phyloP scores from a whole-genome alignment of 1,284 basidiomycete species.

The Sphagnurus paluster region DNA sequence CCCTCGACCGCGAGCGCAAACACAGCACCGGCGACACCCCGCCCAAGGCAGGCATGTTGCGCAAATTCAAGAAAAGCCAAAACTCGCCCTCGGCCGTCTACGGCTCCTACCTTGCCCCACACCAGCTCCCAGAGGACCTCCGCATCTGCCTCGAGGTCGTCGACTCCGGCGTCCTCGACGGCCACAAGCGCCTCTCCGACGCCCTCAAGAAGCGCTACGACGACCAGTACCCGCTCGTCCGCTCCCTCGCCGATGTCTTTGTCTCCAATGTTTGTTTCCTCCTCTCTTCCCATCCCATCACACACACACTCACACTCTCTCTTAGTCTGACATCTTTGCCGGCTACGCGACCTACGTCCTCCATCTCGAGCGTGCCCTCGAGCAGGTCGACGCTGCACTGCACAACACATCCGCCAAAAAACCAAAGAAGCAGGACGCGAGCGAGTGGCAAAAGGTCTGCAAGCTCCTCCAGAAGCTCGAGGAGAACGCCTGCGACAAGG shows the following conservation, averaged over 20 bases:
- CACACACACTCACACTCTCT: conserved; percentile 14
- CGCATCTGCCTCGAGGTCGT: conserved; percentile 84
- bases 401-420: conserved; percentile 68
- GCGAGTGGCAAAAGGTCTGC: conserved; percentile 76
- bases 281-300: conserved; percentile 12
- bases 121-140: conserved; percentile 83
- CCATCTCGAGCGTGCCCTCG: conserved; percentile 86
- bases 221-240: conserved; percentile 89
- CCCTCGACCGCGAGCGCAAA: conserved; percentile 48
- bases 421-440: conserved; percentile 76
- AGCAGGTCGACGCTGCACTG: conserved; percentile 82
- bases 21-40: conserved; percentile 40
- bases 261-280: conserved; percentile 77
- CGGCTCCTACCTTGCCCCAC: conserved; percentile 62
- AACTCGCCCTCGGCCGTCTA: conserved; percentile 47
- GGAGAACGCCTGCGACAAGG: conserved; percentile 77
- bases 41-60: conserved; percentile 49
- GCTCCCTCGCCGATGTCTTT: conserved; percentile 91
- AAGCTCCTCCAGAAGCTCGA: conserved; percentile 76
- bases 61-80: conserved; percentile 68
- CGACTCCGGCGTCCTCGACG: conserved; percentile 80
- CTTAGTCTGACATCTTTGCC: conserved; percentile 85
- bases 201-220: conserved; percentile 86
- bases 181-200: conserved; percentile 81
- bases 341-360: conserved; percentile 92